Base-by-base conservation (phyloP, 2,329 filamentous ascomycete genomes). In the Exophiala sp. region DNA sequence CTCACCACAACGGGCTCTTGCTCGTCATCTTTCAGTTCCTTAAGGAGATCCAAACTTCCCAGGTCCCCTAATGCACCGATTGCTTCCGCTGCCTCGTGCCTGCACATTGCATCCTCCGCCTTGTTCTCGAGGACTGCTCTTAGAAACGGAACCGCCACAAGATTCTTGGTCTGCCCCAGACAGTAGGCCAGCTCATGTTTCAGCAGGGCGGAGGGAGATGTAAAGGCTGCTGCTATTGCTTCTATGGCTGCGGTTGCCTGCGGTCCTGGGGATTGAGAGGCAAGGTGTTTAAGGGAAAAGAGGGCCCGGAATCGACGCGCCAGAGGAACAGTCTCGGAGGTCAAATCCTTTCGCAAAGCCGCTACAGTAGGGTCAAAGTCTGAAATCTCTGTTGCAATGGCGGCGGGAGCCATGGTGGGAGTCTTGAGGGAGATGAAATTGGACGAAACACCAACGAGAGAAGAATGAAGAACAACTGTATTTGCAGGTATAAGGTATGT, bases 121-220 rank as follows among this genome's bases (percentile, higher is more conserved):
- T 82, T 72, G 68, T 97, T 80, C 58, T 85, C 78, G 50, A 97
- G 74, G 11, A 94, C 88, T 10, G 75, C 70, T 50, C 83, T 79
- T 59, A 98, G 74, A 56, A 82, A 84, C 8, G 83, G 77, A 8
- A 89, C 79, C 0, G 90, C 86, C 39, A 82, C 82, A 43, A 77
- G 69, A 65, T 95, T 88, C 50, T 82, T 82, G 1, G 87, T 91
- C 71, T 98, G 93, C 6, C 93, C 93, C 2, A 98, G 79, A 65
- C 93, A 98, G 73, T 98, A 98, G 21, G 93, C 93, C 42, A 98
- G 78, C 68, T 98, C 93, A 69, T 98, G 93, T 73, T 97, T 97
- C 40, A 97, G 75, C 7, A 97, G 77, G 2, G 88, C 91, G 3
- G 91, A 97, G 0, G 86, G 83, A 2, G 91, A 95, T 0, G 74